phyloP scores from a whole-genome alignment of 305 asterid species.

The Fraxinus angustifolia region DNA sequence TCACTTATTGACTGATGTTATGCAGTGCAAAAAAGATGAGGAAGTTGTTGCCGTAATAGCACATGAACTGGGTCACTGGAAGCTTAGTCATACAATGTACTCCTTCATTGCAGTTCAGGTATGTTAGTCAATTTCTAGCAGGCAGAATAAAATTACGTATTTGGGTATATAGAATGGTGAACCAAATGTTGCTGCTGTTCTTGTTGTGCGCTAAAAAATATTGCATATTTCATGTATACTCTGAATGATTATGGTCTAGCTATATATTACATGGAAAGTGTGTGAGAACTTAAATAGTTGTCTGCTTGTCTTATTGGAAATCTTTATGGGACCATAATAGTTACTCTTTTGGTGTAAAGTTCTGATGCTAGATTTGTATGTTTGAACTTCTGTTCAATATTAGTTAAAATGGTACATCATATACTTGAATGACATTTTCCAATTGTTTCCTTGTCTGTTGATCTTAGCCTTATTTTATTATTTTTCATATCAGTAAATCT shows the following conservation, averaged over 20 bases:
- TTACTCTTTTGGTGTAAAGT: neutral
- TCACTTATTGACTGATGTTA: constrained; percentile 20
- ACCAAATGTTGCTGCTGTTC: neutral
- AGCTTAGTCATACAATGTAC: constrained; percentile 85
- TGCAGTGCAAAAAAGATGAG: constrained; percentile 88
- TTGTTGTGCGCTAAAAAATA: constrained; percentile 1
- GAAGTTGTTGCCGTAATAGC: constrained; percentile 98
- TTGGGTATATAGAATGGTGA: neutral
- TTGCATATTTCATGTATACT: neutral
- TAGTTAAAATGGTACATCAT: neutral
- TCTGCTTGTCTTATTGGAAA: neutral
- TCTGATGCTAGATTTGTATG: neutral
- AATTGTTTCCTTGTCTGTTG: neutral
- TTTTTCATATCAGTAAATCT: neutral
- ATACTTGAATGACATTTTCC: neutral
- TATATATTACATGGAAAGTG: constrained; percentile 8
- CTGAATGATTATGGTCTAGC: neutral
- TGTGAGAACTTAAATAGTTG: constrained; percentile 9
- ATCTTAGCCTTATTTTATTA: neutral
- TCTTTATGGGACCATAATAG: neutral
- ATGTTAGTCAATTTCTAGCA: constrained; percentile 20
- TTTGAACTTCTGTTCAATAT: neutral
- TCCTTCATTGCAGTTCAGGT: constrained; percentile 96
- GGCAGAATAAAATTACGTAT: neutral
- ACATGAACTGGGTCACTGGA: constrained; percentile 99